A percentile compares a stretch with the other conserved stretches of the same genome.
Evolutionary conservation across 345 rosid species (phyloP).

Genomic region (Balakata baccata): DNA sequence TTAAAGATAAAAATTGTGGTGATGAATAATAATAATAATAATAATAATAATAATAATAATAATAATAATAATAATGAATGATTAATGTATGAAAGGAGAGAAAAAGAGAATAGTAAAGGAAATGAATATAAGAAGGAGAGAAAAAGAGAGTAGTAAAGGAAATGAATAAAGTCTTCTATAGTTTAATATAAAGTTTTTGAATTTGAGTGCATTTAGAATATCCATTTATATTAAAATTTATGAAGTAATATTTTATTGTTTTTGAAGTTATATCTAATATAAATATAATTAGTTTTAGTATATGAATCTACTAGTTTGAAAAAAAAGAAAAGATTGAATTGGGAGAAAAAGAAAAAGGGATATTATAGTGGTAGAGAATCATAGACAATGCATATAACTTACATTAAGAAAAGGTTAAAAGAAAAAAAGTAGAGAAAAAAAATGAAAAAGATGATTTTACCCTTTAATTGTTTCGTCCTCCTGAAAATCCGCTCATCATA

Average conservation of each 20-base stretch:
- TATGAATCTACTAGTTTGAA: too few relatives aligned
- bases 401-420: conserved; percentile 26
- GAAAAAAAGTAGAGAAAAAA: neutral
- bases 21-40: too few relatives aligned
- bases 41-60: too few relatives aligned
- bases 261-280: too few relatives aligned
- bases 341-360: neutral
- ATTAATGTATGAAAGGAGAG: neutral
- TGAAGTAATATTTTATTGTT: too few relatives aligned
- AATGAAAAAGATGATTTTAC: neutral
- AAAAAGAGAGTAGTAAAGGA: neutral
- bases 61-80: neutral
- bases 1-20: too few relatives aligned
- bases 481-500: conserved; percentile 46
- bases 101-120: neutral
- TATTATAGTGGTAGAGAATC: conserved; percentile 12
- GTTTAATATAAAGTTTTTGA: too few relatives aligned
- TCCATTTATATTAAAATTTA: too few relatives aligned
- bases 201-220: too few relatives aligned
- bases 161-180: too few relatives aligned
- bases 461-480: conserved; percentile 11
- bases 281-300: too few relatives aligned
- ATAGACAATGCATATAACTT: conserved; percentile 14
- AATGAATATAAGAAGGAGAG: neutral
- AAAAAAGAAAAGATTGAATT: too few relatives aligned